These are phyloP conservation scores for Sporopachydermia quercuum DNA, from an alignment of 805 yeast species.

Conservation along the genomic window DNA sequence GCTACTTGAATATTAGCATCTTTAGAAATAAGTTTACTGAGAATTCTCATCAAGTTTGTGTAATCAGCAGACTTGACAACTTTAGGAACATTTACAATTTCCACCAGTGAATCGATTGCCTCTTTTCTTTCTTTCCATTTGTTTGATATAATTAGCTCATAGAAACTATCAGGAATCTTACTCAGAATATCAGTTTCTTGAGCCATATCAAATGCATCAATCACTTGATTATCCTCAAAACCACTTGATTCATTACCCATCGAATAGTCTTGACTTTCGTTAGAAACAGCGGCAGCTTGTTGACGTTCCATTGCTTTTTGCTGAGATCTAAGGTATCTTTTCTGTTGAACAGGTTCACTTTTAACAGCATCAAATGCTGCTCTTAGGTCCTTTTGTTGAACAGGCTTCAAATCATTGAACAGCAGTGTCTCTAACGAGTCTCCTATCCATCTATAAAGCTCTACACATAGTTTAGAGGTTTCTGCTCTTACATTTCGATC, in stretches of 20 bases:
- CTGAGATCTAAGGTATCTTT: slow-evolving; percentile 40
- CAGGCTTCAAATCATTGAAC: slow-evolving; percentile 68
- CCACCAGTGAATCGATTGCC: slow-evolving; percentile 46
- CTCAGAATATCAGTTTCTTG: slow-evolving; percentile 55
- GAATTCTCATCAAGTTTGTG: slow-evolving; percentile 38
- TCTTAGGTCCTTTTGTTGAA: slow-evolving; percentile 75
- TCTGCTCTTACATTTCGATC: slow-evolving; percentile 78
- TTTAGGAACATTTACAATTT: slow-evolving; percentile 36
- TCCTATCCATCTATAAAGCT: slow-evolving; percentile 64
- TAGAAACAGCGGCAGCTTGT: slow-evolving; percentile 9
- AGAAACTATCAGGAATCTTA: slow-evolving; percentile 51
- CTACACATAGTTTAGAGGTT: slow-evolving; percentile 53
- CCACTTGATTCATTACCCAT: slow-evolving; percentile 3
- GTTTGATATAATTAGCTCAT: slow-evolving; percentile 36
- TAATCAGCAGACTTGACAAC: slow-evolving; percentile 48
- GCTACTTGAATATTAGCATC: slow-evolving; percentile 88
- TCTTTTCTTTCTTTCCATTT: slow-evolving; percentile 93
- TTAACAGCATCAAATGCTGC: slow-evolving; percentile 45
- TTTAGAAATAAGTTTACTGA: slow-evolving; percentile 53
- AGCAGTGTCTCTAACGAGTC: slow-evolving; percentile 39
- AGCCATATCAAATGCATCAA: slow-evolving; percentile 36
- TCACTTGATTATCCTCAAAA: slow-evolving; percentile 3
- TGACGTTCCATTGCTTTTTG: slow-evolving; percentile 24
- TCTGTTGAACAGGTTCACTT: slow-evolving; percentile 25
- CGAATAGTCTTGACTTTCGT: slow-evolving; percentile 10